Percentiles rank a stretch among this genome's conserved stretches.
Conservation (phyloP, 2,329 filamentous ascomycete genomes). For the Podosphaera xanthii region DNA sequence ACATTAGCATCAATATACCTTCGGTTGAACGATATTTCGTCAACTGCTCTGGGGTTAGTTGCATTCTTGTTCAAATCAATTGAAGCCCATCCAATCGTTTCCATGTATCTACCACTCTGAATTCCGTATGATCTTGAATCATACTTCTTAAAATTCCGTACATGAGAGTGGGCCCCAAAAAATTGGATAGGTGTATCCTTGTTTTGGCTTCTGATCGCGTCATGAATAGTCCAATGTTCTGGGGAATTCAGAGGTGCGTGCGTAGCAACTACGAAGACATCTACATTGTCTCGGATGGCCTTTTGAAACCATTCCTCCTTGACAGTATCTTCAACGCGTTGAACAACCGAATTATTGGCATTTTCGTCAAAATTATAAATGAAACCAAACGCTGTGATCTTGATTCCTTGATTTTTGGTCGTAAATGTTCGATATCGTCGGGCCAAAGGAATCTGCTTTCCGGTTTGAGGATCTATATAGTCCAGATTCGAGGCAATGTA, state of each 20-base stretch:
- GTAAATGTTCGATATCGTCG: conserved; percentile 71
- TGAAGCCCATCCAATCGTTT: conserved; percentile 87
- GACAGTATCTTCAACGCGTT: conserved; percentile 56
- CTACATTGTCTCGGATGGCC: conserved; percentile 62
- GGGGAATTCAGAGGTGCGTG: conserved; percentile 65
- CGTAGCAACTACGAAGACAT: conserved; percentile 68
- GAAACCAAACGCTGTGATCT: conserved; percentile 78
- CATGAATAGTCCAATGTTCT: conserved; percentile 59
- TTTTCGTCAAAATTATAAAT: conserved; percentile 84
- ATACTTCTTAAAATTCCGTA: conserved; percentile 62
- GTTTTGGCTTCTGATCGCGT: conserved; percentile 51
- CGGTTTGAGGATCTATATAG: conserved; percentile 51
- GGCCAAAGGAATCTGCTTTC: conserved; percentile 51
- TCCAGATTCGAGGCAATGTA: conserved; percentile 90
- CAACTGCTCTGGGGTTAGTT: background rate
- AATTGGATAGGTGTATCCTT: conserved; percentile 75
- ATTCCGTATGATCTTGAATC: conserved; percentile 59
- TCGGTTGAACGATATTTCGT: conserved; percentile 38
- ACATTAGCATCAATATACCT: conserved; percentile 91
- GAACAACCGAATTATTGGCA: conserved; percentile 72
- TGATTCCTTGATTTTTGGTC: conserved; percentile 69
- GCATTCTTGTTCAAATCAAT: conserved; percentile 33
- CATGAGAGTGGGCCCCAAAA: conserved; percentile 77
- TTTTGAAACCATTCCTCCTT: conserved; percentile 75
- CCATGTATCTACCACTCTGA: conserved; percentile 78